phyloP scores from a whole-genome alignment of 75 land plant genomes.

The Adiantum capillusveneris region DNA sequence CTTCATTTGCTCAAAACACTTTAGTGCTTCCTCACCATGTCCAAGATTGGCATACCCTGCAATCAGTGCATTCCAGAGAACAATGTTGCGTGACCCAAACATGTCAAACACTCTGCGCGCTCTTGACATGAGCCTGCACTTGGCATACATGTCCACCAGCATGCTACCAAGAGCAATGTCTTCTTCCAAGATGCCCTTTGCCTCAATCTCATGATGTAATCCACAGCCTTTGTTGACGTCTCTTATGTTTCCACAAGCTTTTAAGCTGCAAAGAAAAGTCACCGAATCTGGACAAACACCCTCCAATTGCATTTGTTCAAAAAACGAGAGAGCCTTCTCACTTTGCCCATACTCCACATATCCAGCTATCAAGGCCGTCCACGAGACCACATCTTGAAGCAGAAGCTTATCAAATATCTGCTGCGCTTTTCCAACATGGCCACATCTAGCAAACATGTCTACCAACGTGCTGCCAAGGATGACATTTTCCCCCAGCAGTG shows the following conservation, averaged over 20 bases:
- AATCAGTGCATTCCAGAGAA: slow-evolving; percentile 39
- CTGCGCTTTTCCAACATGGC: slow-evolving; percentile 23
- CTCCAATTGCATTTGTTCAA: slow-evolving; percentile 17
- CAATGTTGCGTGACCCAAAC: slow-evolving; percentile 15
- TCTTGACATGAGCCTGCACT: slow-evolving; percentile 26
- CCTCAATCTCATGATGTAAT: slow-evolving; percentile 18
- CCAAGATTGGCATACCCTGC: slow-evolving; percentile 21
- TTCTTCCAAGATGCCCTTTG: slow-evolving; percentile 27
- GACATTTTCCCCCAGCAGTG: neutral
- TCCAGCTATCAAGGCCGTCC: slow-evolving; percentile 41
- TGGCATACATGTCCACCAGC: slow-evolving; percentile 42
- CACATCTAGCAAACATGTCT: slow-evolving; percentile 14
- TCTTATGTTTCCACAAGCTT: slow-evolving; percentile 20
- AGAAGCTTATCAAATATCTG: slow-evolving; percentile 34
- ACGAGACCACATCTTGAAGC: slow-evolving; percentile 33
- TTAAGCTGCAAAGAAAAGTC: slow-evolving; percentile 19
- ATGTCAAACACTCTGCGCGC: slow-evolving; percentile 23
- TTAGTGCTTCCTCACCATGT: slow-evolving; percentile 14
- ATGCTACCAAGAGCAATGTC: slow-evolving; percentile 29
- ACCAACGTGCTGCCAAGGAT: slow-evolving; percentile 35
- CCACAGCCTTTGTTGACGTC: slow-evolving; percentile 15
- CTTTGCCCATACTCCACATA: slow-evolving; percentile 26
- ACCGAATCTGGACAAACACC: slow-evolving; percentile 24
- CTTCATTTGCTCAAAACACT: slow-evolving; percentile 31
- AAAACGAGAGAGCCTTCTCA: slow-evolving; percentile 23